Evolutionary conservation across 2,329 filamentous ascomycete species (phyloP), one percentile per base, ranked within the genome.

Genomic region (Colletotrichum tropicicola): DNA sequence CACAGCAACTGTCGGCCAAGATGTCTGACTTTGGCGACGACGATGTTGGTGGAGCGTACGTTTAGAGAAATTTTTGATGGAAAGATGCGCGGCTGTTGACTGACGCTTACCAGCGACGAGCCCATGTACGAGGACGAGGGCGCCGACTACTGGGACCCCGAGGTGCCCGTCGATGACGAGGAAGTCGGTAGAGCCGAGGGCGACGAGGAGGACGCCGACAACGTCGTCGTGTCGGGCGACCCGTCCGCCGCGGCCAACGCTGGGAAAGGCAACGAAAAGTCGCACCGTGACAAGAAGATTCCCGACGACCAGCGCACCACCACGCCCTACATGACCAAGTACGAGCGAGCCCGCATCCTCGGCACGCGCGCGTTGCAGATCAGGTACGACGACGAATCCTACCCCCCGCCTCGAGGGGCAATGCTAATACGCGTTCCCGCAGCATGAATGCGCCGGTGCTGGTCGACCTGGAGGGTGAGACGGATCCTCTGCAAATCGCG

Each of bases 271-370:
- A 82, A 78, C 71, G 84, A 87, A 56, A 87, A 86, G 74, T 82
- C 83, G 51, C 81, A 85, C 73, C 89, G 89, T 75, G 87, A 94
- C 80, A 98, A 97, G 87, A 97, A 93, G 82, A 95, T 99, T 52
- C 87, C 94, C 60, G 92, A 93, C 70, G 92, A 94, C 70, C 88
- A 97, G 80, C 89, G 96, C 72, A 92, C 89, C 23, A 99, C 96
- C 8, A 99, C 96, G 27, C 96, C 95, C 3, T 99, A 98, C 82
- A 97, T 99, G 95, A 99, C 96, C 70, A 99, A 99, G 83, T 99
- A 99, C 81, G 96, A 99, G 85, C 89, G 91, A 72, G 96, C 96
- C 68, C 90, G 96, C 75, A 95, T 99, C 65, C 82, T 99, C 69
- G 96, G 96, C 49, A 98, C 96, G 41, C 87, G 96, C 70, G 96